Conservation (phyloP, 257 asterid species). For the Verbena officinalis region DNA sequence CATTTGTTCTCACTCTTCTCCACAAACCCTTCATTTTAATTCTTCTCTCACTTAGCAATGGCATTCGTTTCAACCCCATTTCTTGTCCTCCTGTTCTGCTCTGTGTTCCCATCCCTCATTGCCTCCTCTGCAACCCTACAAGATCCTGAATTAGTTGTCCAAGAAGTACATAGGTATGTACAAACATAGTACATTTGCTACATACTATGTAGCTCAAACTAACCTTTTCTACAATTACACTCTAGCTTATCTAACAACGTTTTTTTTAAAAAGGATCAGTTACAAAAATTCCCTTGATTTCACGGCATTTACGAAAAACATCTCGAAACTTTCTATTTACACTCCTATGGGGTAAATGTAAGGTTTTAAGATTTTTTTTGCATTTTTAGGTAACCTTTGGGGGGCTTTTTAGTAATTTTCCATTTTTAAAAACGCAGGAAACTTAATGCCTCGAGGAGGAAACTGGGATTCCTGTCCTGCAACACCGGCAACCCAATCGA, state of each 20-base stretch:
- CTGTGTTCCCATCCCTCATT: constrained; percentile 35
- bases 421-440: constrained; percentile 36
- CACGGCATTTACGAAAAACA: no score
- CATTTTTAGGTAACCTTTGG: no score
- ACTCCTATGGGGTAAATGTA: no score
- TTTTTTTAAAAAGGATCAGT: no score
- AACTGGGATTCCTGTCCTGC: constrained; percentile 54
- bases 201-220: not conserved
- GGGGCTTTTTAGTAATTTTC: no score
- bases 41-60: constrained; percentile 32
- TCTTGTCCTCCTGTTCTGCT: constrained; percentile 27
- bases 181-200: not conserved
- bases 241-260: not conserved
- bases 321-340: no score
- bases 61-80: constrained; percentile 32
- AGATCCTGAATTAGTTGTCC: constrained; percentile 50
- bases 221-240: no score
- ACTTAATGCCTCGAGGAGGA: constrained; percentile 52
- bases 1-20: constrained; percentile 28
- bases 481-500: constrained; percentile 64
- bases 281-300: not conserved
- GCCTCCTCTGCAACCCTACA: constrained; percentile 44
- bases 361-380: no score
- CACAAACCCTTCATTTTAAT: not conserved
- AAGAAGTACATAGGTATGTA: constrained; percentile 56